Conservation (phyloP, 768 basidiomycete genomes). For the Boletales sp. region DNA sequence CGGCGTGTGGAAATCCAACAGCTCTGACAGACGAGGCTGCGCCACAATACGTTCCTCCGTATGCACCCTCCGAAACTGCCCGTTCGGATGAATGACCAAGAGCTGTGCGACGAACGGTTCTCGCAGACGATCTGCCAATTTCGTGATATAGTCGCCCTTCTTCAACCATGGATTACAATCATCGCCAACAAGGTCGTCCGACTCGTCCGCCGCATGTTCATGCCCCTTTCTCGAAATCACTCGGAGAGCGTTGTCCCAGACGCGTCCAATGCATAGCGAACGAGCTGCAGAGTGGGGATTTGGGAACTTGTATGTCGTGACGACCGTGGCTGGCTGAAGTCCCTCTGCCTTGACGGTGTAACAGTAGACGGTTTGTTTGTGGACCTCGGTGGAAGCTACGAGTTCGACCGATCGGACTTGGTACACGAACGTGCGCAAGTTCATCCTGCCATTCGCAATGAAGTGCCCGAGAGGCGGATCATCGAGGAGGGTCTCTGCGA, state of each 20-base stretch:
- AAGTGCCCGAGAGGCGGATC: slow-evolving; percentile 28
- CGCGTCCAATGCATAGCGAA: slow-evolving; percentile 15
- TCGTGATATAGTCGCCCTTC: slow-evolving; percentile 3
- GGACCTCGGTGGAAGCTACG: slow-evolving; percentile 3
- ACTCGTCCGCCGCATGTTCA: background rate
- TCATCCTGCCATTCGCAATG: slow-evolving; percentile 29
- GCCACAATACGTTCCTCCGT: slow-evolving; percentile 24
- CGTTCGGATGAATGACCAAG: slow-evolving; percentile 19
- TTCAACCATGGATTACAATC: slow-evolving; percentile 17
- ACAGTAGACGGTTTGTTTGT: slow-evolving; percentile 9
- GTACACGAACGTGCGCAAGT: slow-evolving; percentile 23
- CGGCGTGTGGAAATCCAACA: slow-evolving; percentile 17
- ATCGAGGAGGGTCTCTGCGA: slow-evolving; percentile 17
- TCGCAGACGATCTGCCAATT: slow-evolving; percentile 14
- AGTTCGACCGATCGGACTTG: slow-evolving; percentile 15
- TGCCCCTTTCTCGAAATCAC: background rate
- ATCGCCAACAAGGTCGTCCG: background rate
- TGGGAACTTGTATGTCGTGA: slow-evolving; percentile 10
- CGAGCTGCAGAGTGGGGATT: slow-evolving; percentile 1
- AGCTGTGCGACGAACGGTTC: slow-evolving; percentile 22
- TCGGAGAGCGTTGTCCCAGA: slow-evolving; percentile 23
- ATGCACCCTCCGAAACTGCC: slow-evolving; percentile 17
- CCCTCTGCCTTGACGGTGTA: slow-evolving; percentile 21
- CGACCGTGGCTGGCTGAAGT: slow-evolving; percentile 14
- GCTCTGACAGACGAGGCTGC: slow-evolving; percentile 9